These are phyloP conservation scores for Rhypophila decipiens DNA, from an alignment of 495 filamentous ascomycete species.

Conservation along the genomic window DNA sequence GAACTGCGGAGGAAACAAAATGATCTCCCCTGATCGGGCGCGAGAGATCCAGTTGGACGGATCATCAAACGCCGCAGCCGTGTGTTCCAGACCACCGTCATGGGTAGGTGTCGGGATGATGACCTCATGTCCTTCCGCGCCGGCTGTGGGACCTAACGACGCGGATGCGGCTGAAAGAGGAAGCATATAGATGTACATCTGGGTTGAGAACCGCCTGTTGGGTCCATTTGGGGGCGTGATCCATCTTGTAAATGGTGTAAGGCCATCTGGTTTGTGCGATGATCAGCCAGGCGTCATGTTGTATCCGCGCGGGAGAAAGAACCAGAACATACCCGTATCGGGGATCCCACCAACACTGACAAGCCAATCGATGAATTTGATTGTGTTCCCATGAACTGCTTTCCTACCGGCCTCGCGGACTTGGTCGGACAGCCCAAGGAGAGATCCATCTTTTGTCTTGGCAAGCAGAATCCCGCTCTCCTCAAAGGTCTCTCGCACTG, in stretches of 20 bases:
- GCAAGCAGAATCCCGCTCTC: constrained; percentile 85
- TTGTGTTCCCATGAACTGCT: constrained; percentile 53
- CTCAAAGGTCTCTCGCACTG: constrained; percentile 89
- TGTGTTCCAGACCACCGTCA: constrained; percentile 83
- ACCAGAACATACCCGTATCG: constrained; percentile 52
- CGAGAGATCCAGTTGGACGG: constrained; percentile 61
- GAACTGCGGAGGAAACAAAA: constrained; percentile 87
- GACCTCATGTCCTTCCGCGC: constrained; percentile 16
- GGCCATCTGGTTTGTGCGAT: constrained; percentile 40
- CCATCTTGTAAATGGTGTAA: constrained; percentile 88
- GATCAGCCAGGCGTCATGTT: no score
- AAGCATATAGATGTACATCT: constrained; percentile 96
- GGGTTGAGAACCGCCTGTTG: constrained; percentile 78
- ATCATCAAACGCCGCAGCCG: constrained; percentile 69
- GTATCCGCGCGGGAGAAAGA: no score
- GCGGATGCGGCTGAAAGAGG: constrained; percentile 41
- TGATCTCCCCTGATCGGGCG: constrained; percentile 57
- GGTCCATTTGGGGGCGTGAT: constrained; percentile 68
- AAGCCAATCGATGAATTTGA: constrained; percentile 65
- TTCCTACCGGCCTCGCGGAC: constrained; percentile 60
- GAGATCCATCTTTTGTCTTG: constrained; percentile 22
- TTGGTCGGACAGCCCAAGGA: constrained; percentile 52
- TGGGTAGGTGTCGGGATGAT: constrained; percentile 58
- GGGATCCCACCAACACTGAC: constrained; percentile 50
- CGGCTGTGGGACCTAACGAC: neutral